A percentile compares a stretch with the other conserved stretches of the same genome.
Conservation (phyloP, 2,329 filamentous ascomycete genomes). For the Didymella segeticola region DNA sequence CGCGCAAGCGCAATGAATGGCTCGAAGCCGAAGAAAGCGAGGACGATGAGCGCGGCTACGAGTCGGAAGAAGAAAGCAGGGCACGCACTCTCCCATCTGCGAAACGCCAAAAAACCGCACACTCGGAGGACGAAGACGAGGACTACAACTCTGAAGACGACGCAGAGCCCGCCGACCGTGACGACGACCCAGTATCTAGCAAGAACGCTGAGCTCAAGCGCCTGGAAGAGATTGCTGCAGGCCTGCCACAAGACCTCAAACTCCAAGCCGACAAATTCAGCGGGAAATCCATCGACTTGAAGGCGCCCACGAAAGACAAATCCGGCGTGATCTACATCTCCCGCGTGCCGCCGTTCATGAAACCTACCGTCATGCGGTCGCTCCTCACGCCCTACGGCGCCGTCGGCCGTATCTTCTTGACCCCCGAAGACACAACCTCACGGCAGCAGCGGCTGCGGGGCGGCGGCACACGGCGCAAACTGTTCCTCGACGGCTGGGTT, state of each 20-base stretch:
- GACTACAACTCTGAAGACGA: constrained; percentile 29
- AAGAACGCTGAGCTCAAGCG: constrained; percentile 39
- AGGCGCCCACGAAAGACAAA: constrained; percentile 68
- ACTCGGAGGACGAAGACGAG: constrained; percentile 38
- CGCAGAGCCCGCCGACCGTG: constrained; percentile 31
- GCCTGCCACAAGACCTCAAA: constrained; percentile 46
- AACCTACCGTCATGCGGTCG: constrained; percentile 76
- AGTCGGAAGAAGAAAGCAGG: constrained; percentile 73
- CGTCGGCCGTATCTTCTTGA: constrained; percentile 79
- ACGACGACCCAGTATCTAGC: constrained; percentile 39
- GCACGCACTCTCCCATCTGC: constrained; percentile 61
- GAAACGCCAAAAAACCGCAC: constrained; percentile 69
- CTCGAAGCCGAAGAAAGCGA: constrained; percentile 61
- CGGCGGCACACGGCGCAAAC: constrained; percentile 83
- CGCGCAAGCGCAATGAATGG: constrained; percentile 75
- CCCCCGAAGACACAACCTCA: constrained; percentile 73
- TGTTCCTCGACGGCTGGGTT: constrained; percentile 86
- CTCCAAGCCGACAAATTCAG: constrained; percentile 32
- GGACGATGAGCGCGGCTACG: constrained; percentile 60
- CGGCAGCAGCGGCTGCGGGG: constrained; percentile 71
- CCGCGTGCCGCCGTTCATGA: constrained; percentile 87
- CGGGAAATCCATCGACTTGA: constrained; percentile 34
- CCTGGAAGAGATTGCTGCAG: constrained; percentile 40
- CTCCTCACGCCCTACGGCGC: constrained; percentile 77
- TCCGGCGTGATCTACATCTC: constrained; percentile 86